Evolutionary conservation across 352 stramenopile species (phyloP), one percentile per base, ranked within the genome.

Genomic region (Globisporangium paroecandrum): DNA sequence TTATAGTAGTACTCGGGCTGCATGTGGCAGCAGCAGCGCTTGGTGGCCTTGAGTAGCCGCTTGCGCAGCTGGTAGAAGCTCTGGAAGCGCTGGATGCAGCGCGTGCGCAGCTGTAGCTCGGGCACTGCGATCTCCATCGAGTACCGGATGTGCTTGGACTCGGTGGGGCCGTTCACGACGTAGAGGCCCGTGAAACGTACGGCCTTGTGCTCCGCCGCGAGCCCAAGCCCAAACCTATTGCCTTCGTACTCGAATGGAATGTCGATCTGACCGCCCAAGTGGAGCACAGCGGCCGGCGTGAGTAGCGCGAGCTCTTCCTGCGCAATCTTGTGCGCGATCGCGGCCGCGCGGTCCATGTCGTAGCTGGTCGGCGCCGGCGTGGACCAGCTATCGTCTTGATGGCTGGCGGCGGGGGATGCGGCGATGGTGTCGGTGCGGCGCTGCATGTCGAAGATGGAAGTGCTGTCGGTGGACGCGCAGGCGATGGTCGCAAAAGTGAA

Each of bases 1-100:
- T 36, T 60, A 60, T 55, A 13, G 38, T 60, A 53, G 29, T 70
- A 34, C 25, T 72, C 64, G 7, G 62, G 58, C 15, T 73, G 49
- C 49, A 58, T 43, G 10, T 73, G 67, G 5, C 79, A 89, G 4
- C 74, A 68, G 5, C 81, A 89, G 4, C 68, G 70, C 56, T 82
- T 89, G 15, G 81, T 73, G 34, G 72, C 69, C 18, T 76, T 71
- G 4, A 89, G 69, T 7, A 91, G 59, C 0, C 75, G 75, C 43
- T 87, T 84, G 0, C 83, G 81, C 10, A 91, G 69, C 24, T 77
- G 24, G 60, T 77, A 81, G 64, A 85, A 91, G 68, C 64, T 81
- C 63, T 77, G 78, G 63, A 87, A 91, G 24, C 83, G 81, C 69
- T 89, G 76, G 32, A 81, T 86, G 62, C 73, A 79, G 18, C 75